phyloP scores from a whole-genome alignment of 208 protist species.

The Crithidia bombi region DNA sequence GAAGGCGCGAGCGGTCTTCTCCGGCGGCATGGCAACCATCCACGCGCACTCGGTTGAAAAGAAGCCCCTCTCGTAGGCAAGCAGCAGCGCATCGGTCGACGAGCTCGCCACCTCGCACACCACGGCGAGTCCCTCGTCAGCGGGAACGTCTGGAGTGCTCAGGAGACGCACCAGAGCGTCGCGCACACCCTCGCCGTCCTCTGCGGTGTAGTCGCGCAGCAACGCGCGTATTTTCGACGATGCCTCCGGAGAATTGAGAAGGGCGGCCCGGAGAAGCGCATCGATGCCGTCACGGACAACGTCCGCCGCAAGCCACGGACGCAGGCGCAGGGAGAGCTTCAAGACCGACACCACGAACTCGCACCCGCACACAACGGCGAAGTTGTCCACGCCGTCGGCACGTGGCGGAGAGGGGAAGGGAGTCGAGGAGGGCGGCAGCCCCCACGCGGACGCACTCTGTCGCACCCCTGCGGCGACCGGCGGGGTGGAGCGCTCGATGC shows the following conservation, averaged over 20 bases:
- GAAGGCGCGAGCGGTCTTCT: conserved; percentile 8
- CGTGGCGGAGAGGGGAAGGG: background rate
- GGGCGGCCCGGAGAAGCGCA: conserved; percentile 36
- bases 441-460: conserved; percentile 12
- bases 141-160: conserved; percentile 1
- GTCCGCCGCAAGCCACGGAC: conserved; percentile 40
- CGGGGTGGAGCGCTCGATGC: conserved; percentile 27
- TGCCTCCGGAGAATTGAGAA: conserved; percentile 13
- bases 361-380: conserved; percentile 41
- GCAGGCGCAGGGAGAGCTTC: conserved; percentile 39
- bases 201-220: conserved; percentile 28
- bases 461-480: conserved; percentile 17
- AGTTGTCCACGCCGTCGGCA: conserved; percentile 16
- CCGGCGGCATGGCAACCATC: conserved; percentile 14
- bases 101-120: conserved; percentile 27
- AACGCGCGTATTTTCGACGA: conserved; percentile 29
- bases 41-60: conserved; percentile 18
- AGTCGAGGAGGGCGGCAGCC: background rate
- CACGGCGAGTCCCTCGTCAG: conserved; percentile 23
- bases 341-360: conserved; percentile 61
- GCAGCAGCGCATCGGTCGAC: conserved; percentile 25
- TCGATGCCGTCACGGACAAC: conserved; percentile 23
- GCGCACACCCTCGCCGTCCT: conserved; percentile 12
- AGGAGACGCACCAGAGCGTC: conserved; percentile 23
- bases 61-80: conserved; percentile 29